Evolutionary conservation across 1,284 basidiomycete genomes (phyloP), one percentile per base, ranked within the genome.

Genomic region (Termitomyces sp.): DNA sequence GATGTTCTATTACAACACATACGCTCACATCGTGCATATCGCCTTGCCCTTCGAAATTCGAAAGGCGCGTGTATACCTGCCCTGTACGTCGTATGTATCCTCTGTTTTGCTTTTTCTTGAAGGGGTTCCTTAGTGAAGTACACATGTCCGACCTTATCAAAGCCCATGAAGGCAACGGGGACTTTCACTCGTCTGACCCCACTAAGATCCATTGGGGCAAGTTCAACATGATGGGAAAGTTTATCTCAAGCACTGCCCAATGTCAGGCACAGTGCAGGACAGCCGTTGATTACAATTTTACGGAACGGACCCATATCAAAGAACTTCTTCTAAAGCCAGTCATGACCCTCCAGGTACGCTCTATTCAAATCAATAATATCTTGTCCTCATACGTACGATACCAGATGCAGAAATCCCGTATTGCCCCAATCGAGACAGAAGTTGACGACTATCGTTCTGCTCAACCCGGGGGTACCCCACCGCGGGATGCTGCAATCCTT

Each of bases 131-230:
- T 64, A 92, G 89, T 68, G 90, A 92, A 67, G 86, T 92, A n/a
- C 90, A 92, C 58, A 81, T 89, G 64, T 87, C 84, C 31, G 89
- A 92, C 68, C 76, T 92, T 42, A 85, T 89, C 50, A 82, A 83
- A 58, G 83, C 88, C 7, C 82, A 91, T 57, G 88, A 89, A 70
- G 86, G 83, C 56, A 92, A 92, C 58, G 73, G 76, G 6, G 87
- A 91, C 62, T 74, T 77, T 57, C 80, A 82, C 59, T 70, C 79
- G 12, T 72, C 77, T 17, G 83, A 88, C 62, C 71, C 79, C 5
- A 71, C 66, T 33, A 85, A 84, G 68, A 87, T 92, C 47, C 89
- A 92, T 62, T 92, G 89, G 89, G 89, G 85, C 21, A 92, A 92
- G 68, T 92, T 86, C 69, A 90, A 86, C 64, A 84, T 91, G 83